Evolutionary conservation across 495 filamentous ascomycete species (phyloP).

Genomic region (Extremus antarcticus): DNA sequence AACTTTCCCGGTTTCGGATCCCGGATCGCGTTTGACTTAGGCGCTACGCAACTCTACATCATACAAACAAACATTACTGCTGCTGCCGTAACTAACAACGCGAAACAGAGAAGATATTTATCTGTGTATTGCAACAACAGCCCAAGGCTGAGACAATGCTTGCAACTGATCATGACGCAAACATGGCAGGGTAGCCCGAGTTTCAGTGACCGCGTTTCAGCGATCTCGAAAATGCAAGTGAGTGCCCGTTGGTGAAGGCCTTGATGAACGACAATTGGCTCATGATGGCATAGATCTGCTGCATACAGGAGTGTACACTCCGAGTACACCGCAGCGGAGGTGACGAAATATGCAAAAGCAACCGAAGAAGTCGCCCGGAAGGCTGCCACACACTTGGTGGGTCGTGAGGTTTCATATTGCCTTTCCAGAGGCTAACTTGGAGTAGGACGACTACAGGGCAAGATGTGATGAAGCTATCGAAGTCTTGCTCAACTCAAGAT

Average conservation of each 20-base stretch:
- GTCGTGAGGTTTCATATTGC: neutral
- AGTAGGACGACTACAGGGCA: neutral
- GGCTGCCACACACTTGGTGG: conserved; percentile 5
- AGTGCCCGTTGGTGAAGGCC: too few species aligned
- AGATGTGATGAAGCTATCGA: neutral
- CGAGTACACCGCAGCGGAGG: neutral
- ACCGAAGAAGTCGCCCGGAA: conserved; percentile 8
- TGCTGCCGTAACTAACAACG: too few species aligned
- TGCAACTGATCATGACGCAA: too few species aligned
- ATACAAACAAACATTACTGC: too few species aligned
- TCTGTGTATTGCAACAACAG: too few species aligned
- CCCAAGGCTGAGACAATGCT: too few species aligned
- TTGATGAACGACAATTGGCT: neutral
- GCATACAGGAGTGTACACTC: conserved; percentile 11
- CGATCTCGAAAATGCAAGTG: conserved; percentile 12
- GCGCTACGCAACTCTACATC: too few species aligned
- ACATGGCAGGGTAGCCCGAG: conserved; percentile 3
- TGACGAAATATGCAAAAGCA: conserved; percentile 9
- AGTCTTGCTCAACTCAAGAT: neutral
- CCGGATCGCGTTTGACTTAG: too few species aligned
- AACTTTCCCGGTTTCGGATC: too few species aligned
- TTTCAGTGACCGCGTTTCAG: conserved; percentile 8
- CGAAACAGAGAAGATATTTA: too few species aligned
- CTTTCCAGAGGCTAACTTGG: neutral
- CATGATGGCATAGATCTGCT: conserved; percentile 1